Evolutionary conservation across 768 basidiomycete species (phyloP).

Genomic region (Brasilioporus rufonigricans): DNA sequence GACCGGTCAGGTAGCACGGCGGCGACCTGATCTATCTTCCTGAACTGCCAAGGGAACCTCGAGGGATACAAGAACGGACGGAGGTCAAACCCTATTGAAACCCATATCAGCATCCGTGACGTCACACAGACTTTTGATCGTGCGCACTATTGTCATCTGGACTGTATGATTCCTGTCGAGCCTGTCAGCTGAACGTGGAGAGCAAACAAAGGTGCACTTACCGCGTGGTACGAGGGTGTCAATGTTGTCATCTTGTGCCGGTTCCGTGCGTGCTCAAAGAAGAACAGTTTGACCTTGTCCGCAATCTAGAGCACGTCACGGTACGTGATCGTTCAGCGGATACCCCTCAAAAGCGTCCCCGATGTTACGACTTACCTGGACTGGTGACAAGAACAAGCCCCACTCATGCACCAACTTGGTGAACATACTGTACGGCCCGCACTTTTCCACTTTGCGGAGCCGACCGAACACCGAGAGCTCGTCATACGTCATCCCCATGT

Average conservation of each 20-base stretch:
- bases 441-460: conserved; percentile 93
- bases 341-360: background rate
- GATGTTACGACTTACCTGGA: conserved; percentile 69
- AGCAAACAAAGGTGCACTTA: conserved; percentile 36
- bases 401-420: conserved; percentile 94
- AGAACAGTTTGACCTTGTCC: conserved; percentile 96
- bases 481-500: conserved; percentile 99
- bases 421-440: conserved; percentile 97
- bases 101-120: background rate
- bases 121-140: background rate
- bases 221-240: conserved; percentile 93
- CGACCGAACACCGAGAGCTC: conserved; percentile 93
- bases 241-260: conserved; percentile 98
- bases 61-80: conserved; percentile 96
- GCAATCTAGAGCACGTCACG: conserved; percentile 55
- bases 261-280: conserved; percentile 95
- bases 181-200: background rate
- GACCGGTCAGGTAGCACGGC: conserved; percentile 73
- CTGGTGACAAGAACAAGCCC: conserved; percentile 81
- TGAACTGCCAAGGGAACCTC: conserved; percentile 95
- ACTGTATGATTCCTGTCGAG: conserved; percentile 82
- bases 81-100: conserved; percentile 77
- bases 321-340: background rate
- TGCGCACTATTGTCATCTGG: conserved; percentile 91
- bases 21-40: conserved; percentile 88